Evolutionary conservation across 176 grass and related monocot genomes (phyloP).

Genomic region (Hsuehochloa calcarea): DNA sequence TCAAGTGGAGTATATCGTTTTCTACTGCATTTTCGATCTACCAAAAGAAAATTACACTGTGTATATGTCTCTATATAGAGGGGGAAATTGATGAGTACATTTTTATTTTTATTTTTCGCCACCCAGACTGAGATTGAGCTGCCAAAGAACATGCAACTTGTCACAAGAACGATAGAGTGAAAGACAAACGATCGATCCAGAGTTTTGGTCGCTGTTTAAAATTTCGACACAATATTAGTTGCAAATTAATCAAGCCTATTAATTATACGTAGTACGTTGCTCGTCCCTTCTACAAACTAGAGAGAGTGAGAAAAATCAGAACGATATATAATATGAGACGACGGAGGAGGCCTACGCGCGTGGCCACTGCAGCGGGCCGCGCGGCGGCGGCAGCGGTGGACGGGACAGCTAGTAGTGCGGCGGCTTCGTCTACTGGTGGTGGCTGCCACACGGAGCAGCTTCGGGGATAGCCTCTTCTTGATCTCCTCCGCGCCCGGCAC

Average conservation of each 20-base stretch:
- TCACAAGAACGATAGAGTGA: neutral
- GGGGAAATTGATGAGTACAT: neutral
- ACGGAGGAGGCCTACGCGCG: neutral
- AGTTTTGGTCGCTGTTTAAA: constrained; percentile 36
- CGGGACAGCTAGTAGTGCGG: neutral
- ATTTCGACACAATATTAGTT: constrained; percentile 24
- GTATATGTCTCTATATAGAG: neutral
- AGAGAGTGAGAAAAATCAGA: neutral
- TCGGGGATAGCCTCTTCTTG: neutral
- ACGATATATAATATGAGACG: neutral
- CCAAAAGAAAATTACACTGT: neutral
- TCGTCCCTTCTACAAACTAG: constrained; percentile 40
- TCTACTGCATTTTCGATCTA: neutral
- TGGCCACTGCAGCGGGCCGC: neutral
- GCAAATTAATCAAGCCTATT: constrained; percentile 13
- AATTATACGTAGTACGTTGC: constrained; percentile 12
- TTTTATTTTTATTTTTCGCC: neutral
- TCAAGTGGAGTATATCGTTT: neutral
- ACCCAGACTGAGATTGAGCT: neutral
- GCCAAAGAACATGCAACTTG: constrained; percentile 19
- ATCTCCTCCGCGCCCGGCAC: neutral
- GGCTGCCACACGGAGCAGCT: constrained; percentile 21
- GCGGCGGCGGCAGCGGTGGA: no score
- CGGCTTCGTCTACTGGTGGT: neutral
- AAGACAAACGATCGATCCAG: neutral